Evolutionary conservation across 192 early-diverging fungal genomes (phyloP), one percentile per base, ranked within the genome.

Genomic region (Jimgerdemannia flammicorona): DNA sequence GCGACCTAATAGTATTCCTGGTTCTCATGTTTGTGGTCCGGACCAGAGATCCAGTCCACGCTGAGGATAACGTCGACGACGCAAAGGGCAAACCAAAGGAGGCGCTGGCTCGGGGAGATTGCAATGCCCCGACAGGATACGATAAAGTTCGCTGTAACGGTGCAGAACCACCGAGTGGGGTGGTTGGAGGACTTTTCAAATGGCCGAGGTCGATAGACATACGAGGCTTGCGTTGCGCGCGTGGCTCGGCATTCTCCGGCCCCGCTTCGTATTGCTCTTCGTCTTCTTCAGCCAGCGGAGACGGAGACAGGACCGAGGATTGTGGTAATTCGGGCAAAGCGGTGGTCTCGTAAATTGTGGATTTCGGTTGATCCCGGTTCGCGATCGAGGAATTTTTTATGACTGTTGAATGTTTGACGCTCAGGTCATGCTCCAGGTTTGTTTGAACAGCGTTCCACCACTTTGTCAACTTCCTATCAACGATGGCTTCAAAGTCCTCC

Each of bases 1-100:
- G 71, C 3, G 75, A 71, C 64, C 72, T 73, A 4, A 83, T 77
- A 0, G 81, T 79, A 63, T 74, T 70, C 2, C 73, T 41, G 40
- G 78, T 71, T 19, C 19, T 68, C 40, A 40, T 68, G 67, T 68
- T 68, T 59, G 49, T 59, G 49, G 6, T 59, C 49, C 49, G 49
- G 49, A 59, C 6, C 49, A 59, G 49, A 6, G 49, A 59, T 59
- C 49, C 49, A 6, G 49, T 59, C 49, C 49, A 59, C 49, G 49
- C 49, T 59, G 49, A 59, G 49, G 49, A 59, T 10, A 59, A 59
- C 49, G 2, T 59, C 8, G 49, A 14, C 14, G 14, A 6, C 6
- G 49, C 6, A 10, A 59, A 14, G 14, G 49, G 49, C 14, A 14
- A 2, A 59, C 49, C 49, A 59, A 14, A 59, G 14, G 6, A 6